Conservation (phyloP, 1,139 yeast genomes). For the Candida sojae region DNA sequence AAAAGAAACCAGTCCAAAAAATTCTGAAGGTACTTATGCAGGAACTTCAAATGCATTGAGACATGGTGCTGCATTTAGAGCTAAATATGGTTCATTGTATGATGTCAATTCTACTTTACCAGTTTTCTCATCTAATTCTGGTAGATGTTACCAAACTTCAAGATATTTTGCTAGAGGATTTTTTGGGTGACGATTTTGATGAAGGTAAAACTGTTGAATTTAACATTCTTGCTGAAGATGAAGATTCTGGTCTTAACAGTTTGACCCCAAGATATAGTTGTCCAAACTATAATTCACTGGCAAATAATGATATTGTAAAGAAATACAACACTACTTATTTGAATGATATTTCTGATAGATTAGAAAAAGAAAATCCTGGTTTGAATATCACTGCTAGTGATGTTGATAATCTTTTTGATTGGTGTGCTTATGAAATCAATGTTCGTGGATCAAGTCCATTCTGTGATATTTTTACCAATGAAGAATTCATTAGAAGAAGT, state of each 20-base stretch:
- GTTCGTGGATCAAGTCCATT: conserved; percentile 49
- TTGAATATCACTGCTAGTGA: conserved; percentile 44
- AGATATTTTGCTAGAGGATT: conserved; percentile 37
- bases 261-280: conserved; percentile 32
- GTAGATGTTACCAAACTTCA: conserved; percentile 31
- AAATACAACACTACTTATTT: conserved; percentile 27
- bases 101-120: conserved; percentile 23
- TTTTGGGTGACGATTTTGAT: conserved; percentile 27
- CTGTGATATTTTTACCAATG: conserved; percentile 51
- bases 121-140: conserved; percentile 35
- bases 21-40: conserved; percentile 28
- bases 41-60: conserved; percentile 35
- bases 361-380: conserved; percentile 28
- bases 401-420: conserved; percentile 36
- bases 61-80: conserved; percentile 37
- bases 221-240: conserved; percentile 28
- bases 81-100: conserved; percentile 32
- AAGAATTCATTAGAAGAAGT: conserved; percentile 45
- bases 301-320: conserved; percentile 11
- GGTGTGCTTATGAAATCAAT: conserved; percentile 60
- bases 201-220: conserved; percentile 22
- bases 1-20: conserved; percentile 30
- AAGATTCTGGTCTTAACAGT: conserved; percentile 36
- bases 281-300: conserved; percentile 20
- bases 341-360: conserved; percentile 36